Conservation (phyloP, 83 land plant species). For the Thuja plicata region DNA sequence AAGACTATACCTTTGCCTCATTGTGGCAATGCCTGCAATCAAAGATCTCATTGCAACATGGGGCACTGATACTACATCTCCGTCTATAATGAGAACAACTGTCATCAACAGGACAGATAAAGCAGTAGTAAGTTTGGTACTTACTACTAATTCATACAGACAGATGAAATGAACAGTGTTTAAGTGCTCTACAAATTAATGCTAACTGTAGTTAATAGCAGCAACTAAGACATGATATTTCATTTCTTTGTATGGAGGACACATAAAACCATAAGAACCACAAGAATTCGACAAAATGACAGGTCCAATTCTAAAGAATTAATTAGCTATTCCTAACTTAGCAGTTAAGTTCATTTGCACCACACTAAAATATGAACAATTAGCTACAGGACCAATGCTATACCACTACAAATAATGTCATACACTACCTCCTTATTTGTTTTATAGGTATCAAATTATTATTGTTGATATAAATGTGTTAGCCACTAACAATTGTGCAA, state of each 20-base stretch:
- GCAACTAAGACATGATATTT: not conserved
- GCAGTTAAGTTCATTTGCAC: not conserved
- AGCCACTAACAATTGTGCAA: not conserved
- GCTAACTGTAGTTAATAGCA: not conserved
- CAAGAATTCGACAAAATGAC: not conserved
- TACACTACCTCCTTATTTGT: not conserved
- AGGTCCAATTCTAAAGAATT: not conserved
- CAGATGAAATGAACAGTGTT: not conserved
- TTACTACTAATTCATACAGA: not conserved
- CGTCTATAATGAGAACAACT: conserved; percentile 82
- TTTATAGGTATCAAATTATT: not conserved
- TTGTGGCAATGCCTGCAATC: conserved; percentile 93
- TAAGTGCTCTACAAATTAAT: not conserved
- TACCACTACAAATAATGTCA: not conserved
- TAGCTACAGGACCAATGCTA: not conserved
- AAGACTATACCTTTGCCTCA: conserved; percentile 59
- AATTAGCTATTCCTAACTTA: not conserved
- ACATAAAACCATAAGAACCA: not conserved
- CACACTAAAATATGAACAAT: not conserved
- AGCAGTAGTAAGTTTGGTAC: not conserved
- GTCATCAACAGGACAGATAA: not conserved
- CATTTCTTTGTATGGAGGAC: not conserved
- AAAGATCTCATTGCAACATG: conserved; percentile 87
- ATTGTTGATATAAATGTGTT: not conserved
- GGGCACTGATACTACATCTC: conserved; percentile 81